Evolutionary conservation across 2,329 filamentous ascomycete species (phyloP).

Genomic region (Pseudogymnoascus sp.): DNA sequence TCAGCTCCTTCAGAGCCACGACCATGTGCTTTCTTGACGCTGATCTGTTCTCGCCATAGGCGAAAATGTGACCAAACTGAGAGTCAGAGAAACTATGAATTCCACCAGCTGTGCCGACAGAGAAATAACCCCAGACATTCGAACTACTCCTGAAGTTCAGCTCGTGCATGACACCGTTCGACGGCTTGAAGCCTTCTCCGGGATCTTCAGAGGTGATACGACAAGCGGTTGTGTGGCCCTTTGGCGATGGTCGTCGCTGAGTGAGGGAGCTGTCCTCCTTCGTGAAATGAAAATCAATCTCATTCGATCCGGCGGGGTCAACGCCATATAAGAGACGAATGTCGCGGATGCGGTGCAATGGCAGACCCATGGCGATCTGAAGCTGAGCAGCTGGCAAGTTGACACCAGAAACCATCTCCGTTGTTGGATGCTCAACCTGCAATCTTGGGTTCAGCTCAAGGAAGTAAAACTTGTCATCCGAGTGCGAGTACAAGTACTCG

Average conservation of each 20-base stretch:
- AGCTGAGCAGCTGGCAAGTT: slow-evolving; percentile 95
- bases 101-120: slow-evolving; percentile 88
- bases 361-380: slow-evolving; percentile 97
- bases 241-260: slow-evolving; percentile 84
- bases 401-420: slow-evolving; percentile 98
- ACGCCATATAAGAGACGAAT: slow-evolving; percentile 94
- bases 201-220: slow-evolving; percentile 99
- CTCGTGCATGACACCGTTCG: slow-evolving; percentile 97
- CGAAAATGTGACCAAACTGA: slow-evolving; percentile 98
- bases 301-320: slow-evolving; percentile 74
- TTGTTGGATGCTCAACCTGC: slow-evolving; percentile 98
- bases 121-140: slow-evolving; percentile 99
- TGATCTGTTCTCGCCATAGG: slow-evolving; percentile 93
- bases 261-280: slow-evolving; percentile 72
- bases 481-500: slow-evolving; percentile 96
- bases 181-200: slow-evolving; percentile 98
- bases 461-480: slow-evolving; percentile 99
- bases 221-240: slow-evolving; percentile 95
- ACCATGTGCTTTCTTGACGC: slow-evolving; percentile 99
- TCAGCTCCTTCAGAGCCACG: slow-evolving; percentile 93
- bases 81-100: slow-evolving; percentile 99
- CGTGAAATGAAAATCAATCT: slow-evolving; percentile 96
- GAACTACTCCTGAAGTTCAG: slow-evolving; percentile 98
- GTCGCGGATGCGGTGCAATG: slow-evolving; percentile 88
- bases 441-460: slow-evolving; percentile 97